Evolutionary conservation across 1,139 yeast species (phyloP).

Genomic region (Diutina siamensis): DNA sequence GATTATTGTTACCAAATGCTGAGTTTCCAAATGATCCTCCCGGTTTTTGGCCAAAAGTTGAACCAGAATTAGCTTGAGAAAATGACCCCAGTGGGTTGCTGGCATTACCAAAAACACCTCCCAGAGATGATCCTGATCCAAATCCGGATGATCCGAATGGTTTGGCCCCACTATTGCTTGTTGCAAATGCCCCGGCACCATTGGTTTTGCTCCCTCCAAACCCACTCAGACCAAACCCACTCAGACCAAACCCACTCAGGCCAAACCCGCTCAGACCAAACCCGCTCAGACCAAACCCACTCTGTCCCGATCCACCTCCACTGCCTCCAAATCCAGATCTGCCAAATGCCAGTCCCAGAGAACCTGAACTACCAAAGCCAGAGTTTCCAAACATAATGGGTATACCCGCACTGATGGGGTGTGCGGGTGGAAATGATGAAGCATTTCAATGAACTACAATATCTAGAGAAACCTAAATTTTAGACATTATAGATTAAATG

Average conservation of each 20-base stretch:
- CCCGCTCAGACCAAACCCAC: conserved; percentile 8
- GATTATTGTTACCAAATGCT: neutral
- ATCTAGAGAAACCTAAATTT: too few relatives aligned
- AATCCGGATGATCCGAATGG: neutral
- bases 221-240: conserved; percentile 9
- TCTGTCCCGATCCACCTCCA: conserved; percentile 5
- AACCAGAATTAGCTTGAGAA: too few relatives aligned
- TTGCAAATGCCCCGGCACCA: neutral
- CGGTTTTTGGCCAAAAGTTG: too few relatives aligned
- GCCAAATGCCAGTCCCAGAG: conserved; percentile 8
- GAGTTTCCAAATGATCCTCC: neutral
- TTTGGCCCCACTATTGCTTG: too few relatives aligned
- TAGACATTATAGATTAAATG: too few relatives aligned
- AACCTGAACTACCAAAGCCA: conserved; percentile 1
- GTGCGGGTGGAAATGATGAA: neutral
- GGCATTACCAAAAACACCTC: too few relatives aligned
- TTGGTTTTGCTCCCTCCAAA: conserved; percentile 7
- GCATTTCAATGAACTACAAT: too few relatives aligned
- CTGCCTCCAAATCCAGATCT: conserved; percentile 4
- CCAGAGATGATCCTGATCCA: too few relatives aligned
- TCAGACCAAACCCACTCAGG: conserved; percentile 7
- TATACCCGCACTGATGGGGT: neutral
- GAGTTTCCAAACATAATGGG: neutral
- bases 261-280: conserved; percentile 9
- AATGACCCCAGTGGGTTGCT: too few relatives aligned